Evolutionary conservation across 345 rosid species (phyloP).

Genomic region (Eucalyptus curtisii): DNA sequence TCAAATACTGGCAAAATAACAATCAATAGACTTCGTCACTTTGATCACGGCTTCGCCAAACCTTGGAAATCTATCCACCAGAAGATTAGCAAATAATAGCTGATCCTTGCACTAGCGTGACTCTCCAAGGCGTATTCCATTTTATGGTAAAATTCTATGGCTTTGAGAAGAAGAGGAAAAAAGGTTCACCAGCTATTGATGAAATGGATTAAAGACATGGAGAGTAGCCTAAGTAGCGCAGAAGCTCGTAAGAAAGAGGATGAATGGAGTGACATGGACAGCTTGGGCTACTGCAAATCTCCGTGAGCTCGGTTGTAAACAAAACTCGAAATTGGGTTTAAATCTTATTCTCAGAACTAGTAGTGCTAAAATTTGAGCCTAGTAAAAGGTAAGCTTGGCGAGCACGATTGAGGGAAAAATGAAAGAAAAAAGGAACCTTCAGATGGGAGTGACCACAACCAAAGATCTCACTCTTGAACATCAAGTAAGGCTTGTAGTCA

Average conservation of each 20-base stretch:
- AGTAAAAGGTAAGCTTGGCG: no score
- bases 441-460: no score
- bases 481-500: rapidly evolving
- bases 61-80: not conserved
- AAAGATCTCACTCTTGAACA: no score
- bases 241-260: no score
- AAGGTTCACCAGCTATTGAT: not conserved
- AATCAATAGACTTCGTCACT: not conserved
- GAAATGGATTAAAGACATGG: not conserved
- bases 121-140: not conserved
- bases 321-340: no score
- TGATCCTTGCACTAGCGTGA: not conserved
- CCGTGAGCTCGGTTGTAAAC: no score
- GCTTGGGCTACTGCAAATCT: no score
- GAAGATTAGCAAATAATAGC: not conserved
- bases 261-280: no score
- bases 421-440: no score
- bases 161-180: not conserved
- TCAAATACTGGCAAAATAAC: not conserved
- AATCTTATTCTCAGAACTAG: no score
- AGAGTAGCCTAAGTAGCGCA: not conserved
- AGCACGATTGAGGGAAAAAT: no score
- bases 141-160: not conserved
- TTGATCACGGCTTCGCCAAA: not conserved
- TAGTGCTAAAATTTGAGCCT: no score